Percentiles rank a stretch among this genome's conserved stretches.
Evolutionary conservation across 2,329 filamentous ascomycete species (phyloP).

Genomic region (Annulohypoxylon truncatum): DNA sequence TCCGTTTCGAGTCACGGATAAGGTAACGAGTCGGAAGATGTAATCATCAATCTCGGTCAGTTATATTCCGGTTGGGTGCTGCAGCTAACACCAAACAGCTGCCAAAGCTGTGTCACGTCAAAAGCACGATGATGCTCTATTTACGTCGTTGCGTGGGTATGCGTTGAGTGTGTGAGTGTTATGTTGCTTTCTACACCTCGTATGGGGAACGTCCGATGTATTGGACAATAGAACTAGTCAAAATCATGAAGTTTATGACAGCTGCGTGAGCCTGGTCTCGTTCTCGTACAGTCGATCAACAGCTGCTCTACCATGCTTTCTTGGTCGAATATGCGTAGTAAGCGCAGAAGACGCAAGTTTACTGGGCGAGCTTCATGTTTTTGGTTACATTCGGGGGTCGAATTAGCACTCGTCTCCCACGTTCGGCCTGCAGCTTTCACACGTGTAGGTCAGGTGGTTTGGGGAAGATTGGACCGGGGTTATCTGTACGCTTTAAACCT

Average conservation of each 20-base stretch:
- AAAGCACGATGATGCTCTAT: constrained; percentile 21
- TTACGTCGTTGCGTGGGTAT: constrained; percentile 11
- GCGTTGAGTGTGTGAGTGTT: neutral
- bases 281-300: constrained; percentile 33
- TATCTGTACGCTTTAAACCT: constrained; percentile 35
- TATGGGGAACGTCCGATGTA: constrained; percentile 28
- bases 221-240: constrained; percentile 4
- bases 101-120: constrained; percentile 5
- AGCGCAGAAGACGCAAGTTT: constrained; percentile 40
- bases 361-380: constrained; percentile 15
- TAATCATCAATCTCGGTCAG: constrained; percentile 15
- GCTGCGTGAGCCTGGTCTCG: constrained; percentile 24
- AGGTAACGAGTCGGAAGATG: constrained; percentile 11
- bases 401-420: constrained; percentile 39
- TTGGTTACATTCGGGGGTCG: constrained; percentile 44
- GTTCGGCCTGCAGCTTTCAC: constrained; percentile 43
- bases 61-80: neutral
- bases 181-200: constrained; percentile 16
- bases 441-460: constrained; percentile 44
- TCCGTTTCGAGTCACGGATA: constrained; percentile 1
- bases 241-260: constrained; percentile 31
- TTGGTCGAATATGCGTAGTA: constrained; percentile 40
- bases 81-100: constrained; percentile 13
- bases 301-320: constrained; percentile 23
- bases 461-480: constrained; percentile 36